phyloP scores from a whole-genome alignment of 1,139 yeast species.

The Geotrichum klebahnii region DNA sequence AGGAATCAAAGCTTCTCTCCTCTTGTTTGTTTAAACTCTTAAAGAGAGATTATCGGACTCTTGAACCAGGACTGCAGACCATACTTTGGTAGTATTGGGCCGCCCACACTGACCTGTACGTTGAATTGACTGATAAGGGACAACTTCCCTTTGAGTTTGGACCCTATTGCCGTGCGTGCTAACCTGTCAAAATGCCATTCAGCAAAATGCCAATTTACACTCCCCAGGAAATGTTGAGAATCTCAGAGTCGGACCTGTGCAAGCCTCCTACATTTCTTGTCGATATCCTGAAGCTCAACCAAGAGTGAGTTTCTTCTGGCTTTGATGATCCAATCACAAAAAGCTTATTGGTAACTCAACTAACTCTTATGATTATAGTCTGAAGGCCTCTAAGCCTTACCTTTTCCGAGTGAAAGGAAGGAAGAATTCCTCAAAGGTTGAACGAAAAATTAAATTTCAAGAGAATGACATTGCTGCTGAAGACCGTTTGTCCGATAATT shows the following conservation, averaged over 20 bases:
- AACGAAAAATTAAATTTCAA: conserved; percentile 16
- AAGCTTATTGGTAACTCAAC: no score
- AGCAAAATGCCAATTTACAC: conserved; percentile 18
- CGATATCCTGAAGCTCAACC: conserved; percentile 12
- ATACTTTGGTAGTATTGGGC: no score
- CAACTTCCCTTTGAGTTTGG: neutral
- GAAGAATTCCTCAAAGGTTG: conserved; percentile 12
- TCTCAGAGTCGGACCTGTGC: conserved; percentile 5
- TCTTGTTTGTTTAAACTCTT: no score
- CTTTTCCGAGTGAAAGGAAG: neutral
- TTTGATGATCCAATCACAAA: neutral
- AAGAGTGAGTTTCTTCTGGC: conserved; percentile 1
- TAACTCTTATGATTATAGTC: no score
- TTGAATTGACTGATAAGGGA: neutral
- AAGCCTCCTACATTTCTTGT: conserved; percentile 11
- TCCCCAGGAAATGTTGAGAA: conserved; percentile 9
- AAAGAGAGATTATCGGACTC: no score
- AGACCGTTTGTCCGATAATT: conserved; percentile 21
- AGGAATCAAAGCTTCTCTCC: no score
- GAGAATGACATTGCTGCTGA: conserved; percentile 22
- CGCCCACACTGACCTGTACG: neutral
- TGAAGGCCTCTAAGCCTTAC: conserved; percentile 1
- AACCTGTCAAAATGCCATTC: neutral
- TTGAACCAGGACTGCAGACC: no score
- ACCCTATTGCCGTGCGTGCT: neutral